phyloP scores from a whole-genome alignment of 192 early-diverging fungal genomes.

The Dispira simplex region DNA sequence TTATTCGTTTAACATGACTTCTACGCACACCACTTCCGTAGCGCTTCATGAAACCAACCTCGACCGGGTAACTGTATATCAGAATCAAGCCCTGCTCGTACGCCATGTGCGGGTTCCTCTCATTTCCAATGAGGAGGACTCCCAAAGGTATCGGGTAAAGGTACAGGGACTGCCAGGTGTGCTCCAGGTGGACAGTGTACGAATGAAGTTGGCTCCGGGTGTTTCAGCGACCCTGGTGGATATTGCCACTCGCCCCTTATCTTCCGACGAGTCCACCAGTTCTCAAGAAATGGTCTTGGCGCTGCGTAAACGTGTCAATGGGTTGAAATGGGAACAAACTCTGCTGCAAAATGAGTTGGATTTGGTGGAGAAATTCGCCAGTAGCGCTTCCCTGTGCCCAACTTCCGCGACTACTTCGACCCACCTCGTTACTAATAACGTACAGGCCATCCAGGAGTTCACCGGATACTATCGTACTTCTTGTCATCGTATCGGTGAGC shows the following conservation, averaged over 20 bases:
- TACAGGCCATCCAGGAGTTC: neutral
- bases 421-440: neutral
- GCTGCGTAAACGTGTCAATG: neutral
- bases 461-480: neutral
- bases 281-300: neutral
- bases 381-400: neutral
- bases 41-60: neutral
- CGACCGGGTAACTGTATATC: neutral
- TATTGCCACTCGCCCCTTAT: neutral
- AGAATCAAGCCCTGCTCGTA: neutral
- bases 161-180: neutral
- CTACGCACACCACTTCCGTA: too few species aligned
- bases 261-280: neutral
- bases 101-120: neutral
- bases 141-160: neutral
- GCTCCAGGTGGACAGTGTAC: neutral
- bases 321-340: neutral
- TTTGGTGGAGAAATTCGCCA: neutral
- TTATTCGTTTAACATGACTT: too few species aligned
- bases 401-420: neutral
- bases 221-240: neutral
- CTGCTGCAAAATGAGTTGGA: neutral
- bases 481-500: neutral
- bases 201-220: neutral
- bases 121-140: neutral